A percentile compares a stretch with the other conserved stretches of the same genome.
Conservation (phyloP, 768 basidiomycete genomes). For the Phanerodontia chrysosporium region DNA sequence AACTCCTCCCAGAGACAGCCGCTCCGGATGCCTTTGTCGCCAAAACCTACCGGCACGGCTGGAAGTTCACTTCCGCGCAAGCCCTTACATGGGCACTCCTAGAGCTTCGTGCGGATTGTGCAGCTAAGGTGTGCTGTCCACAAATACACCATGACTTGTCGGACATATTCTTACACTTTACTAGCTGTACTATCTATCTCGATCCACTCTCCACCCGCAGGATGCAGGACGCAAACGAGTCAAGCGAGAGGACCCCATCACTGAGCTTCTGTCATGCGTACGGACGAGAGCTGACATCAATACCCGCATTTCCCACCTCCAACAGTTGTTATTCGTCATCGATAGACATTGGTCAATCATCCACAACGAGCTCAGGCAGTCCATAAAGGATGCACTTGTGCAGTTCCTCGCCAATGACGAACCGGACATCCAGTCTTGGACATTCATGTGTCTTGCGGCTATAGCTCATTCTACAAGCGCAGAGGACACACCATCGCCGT, state of each 20-base stretch:
- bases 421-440: conserved; percentile 71
- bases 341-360: conserved; percentile 70
- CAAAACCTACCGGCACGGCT: conserved; percentile 67
- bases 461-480: conserved; percentile 43
- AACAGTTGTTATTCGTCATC: conserved; percentile 81
- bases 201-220: conserved; percentile 38
- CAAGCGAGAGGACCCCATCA: conserved; percentile 57
- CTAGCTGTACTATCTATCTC: conserved; percentile 63
- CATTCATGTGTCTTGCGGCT: conserved; percentile 74
- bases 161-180: background rate
- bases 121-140: conserved; percentile 53
- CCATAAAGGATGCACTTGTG: conserved; percentile 51
- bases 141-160: background rate
- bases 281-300: conserved; percentile 28
- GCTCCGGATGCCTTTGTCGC: conserved; percentile 48
- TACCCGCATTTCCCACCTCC: conserved; percentile 52
- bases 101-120: conserved; percentile 78
- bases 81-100: conserved; percentile 77
- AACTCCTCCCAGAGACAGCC: conserved; percentile 27
- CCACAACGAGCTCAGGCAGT: conserved; percentile 51
- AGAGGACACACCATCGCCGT: conserved; percentile 10
- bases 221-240: conserved; percentile 42
- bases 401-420: conserved; percentile 66
- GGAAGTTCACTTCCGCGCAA: conserved; percentile 64
- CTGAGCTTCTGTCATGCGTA: conserved; percentile 48